Base-by-base conservation (phyloP, 805 yeast species). In the Myxozyma lipomycoides region DNA sequence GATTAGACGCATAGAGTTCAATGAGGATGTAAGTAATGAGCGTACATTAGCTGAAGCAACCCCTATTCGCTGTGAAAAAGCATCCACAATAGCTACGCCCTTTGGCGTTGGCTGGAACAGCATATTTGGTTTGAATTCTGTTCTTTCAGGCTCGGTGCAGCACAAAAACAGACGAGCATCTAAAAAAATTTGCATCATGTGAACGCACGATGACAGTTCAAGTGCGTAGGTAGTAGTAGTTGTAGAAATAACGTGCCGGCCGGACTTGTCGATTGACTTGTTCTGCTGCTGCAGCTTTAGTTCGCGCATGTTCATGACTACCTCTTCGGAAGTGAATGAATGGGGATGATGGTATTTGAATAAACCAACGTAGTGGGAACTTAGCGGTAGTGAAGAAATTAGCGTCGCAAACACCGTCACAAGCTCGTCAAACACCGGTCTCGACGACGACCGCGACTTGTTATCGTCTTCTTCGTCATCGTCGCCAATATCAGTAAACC, bases 31-130 rank as follows among this genome's bases (percentile, higher is more conserved):
- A 21, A 87, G 61, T n/a, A 84, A 73, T 0, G 64, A 61, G 0
- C 82, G 82, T 23, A 69, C 61, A 0, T 58, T 49, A 1, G 61
- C 52, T 15, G 66, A 66, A 40, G 68, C 72, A 43, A 81, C 65
- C 0, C 89, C 95, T 42, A 75, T 66, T 38, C 71, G 76, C 45
- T 73, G 70, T 54, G 84, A 80, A 64, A 82, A 87, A 17, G 73
- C 70, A 44, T 78, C 79, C 1, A 90, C 66, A 0, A 87, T 62
- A 0, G 88, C 82, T 5, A 88, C 80, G 1, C 97, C 98, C 62
- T 91, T 91, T 0, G 97, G 89, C 0, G 96, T 87, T 3, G 96
- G 95, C 63, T 91, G 97, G 22, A 48, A 45, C 24, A 55, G 54
- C 48, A 41, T 34, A 9, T 34, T 30, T 6, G 22, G 30, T 22